phyloP scores from a whole-genome alignment of 2,329 filamentous ascomycete species.

The Metarhizium rileyi region DNA sequence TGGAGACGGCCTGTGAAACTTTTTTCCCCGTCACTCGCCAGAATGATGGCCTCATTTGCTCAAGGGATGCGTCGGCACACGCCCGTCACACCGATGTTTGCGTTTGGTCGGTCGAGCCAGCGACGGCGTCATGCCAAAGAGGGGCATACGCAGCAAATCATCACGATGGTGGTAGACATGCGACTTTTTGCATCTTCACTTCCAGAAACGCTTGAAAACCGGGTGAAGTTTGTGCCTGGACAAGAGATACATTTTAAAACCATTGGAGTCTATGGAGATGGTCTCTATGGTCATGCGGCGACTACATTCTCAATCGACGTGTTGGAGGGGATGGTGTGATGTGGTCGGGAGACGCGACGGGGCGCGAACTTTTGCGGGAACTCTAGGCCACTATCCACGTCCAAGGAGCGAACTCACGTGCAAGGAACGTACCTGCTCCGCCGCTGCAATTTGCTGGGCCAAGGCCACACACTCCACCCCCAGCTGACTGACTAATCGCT shows the following conservation, averaged over 20 bases:
- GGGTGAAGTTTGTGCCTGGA: slow-evolving; percentile 13
- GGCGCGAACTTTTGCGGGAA: slow-evolving; percentile 28
- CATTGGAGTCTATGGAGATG: slow-evolving; percentile 7
- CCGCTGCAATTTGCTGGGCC: background rate
- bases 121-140: slow-evolving; percentile 12
- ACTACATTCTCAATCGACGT: slow-evolving; percentile 10
- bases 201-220: slow-evolving; percentile 11
- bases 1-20: background rate
- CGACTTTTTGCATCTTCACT: slow-evolving; percentile 11
- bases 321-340: slow-evolving; percentile 28
- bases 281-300: slow-evolving; percentile 19
- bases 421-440: background rate
- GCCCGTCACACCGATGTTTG: slow-evolving; percentile 6
- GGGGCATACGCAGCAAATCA: slow-evolving; percentile 12
- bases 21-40: background rate
- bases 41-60: slow-evolving; percentile 1
- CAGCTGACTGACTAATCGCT: slow-evolving; percentile 6
- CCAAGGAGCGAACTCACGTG: slow-evolving; percentile 29
- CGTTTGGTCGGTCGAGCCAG: slow-evolving; percentile 3
- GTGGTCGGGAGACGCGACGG: slow-evolving; percentile 34
- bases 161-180: slow-evolving; percentile 6
- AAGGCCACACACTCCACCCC: background rate
- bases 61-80: slow-evolving; percentile 3
- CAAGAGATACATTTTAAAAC: background rate
- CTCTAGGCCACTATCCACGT: slow-evolving; percentile 20